Evolutionary conservation across 306 rosid genomes (phyloP), one percentile per base, ranked within the genome.

Genomic region (Cucurbita moschata): DNA sequence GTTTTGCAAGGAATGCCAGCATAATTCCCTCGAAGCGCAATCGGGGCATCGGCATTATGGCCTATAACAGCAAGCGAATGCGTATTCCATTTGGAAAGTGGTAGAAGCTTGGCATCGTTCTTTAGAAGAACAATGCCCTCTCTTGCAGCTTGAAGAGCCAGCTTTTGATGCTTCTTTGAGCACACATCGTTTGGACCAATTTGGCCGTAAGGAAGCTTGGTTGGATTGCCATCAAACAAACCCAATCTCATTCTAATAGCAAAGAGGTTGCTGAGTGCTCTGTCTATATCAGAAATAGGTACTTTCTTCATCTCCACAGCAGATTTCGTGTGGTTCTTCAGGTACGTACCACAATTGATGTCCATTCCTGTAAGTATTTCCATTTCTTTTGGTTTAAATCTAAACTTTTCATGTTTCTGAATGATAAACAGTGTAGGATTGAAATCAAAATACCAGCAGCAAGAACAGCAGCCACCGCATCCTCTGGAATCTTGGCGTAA

Each of bases 81-180:
- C 35, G 87, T 69, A 37, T 77, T 80, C 66, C 84, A 70, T 76
- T 89, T 88, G 1, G 88, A 85, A 13, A 91, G 83, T 44, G 99
- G 97, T 52, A 91, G 97, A 60, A 89, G 86, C 61, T 69, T 69
- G 18, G 67, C 87, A 8, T 81, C 21, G 85, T 94, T 94, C 79
- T 94, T 94, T n/a, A 94, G 76, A 52, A 94, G 89, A 62, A 91
- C 97, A 21, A 94, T 91, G 90, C 99, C 97, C 52, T 83, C 85
- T 83, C 77, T 81, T 10, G 99, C 99, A 6, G 97, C 97, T 80
- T 91, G 92, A 19, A 91, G 96, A 19, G 97, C 95, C 0, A 94
- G 74, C 71, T 67, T 83, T 12, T 77, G 90, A 77, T 94, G 96
- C 19, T 82, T 67, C 77, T 83, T 58, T 65, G 97, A 83, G 77